Evolutionary conservation across 2,329 filamentous ascomycete genomes (phyloP), one percentile per base, ranked within the genome.

Genomic region (Bipolaris gigantea): DNA sequence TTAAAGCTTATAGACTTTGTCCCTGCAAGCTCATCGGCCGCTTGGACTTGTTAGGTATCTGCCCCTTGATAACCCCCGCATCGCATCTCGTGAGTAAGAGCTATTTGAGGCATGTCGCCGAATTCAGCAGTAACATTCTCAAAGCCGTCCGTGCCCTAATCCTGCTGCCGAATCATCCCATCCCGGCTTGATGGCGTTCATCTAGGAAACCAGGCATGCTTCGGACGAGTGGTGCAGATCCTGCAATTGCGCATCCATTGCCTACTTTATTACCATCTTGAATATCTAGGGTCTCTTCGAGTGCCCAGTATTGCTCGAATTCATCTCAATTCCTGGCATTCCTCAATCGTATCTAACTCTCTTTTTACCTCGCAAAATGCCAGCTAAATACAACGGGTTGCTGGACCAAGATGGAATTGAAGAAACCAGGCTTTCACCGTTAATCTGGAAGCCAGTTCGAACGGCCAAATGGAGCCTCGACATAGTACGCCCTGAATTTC

Each of bases 401-500:
- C 41, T 73, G 35, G 69, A 71, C 47, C 61, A 66, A 11, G 60
- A 57, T 18, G 36, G 38, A 5, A 21, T 71, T 35, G 65, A 72
- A 32, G 65, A 72, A 16, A 42, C 69, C 43, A 64, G 50, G 33
- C 48, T 67, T 4, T 59, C 63, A n/a, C 56, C 61, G 18, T 46
- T 57, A 19, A 57, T 53, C 8, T 73, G 70, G 70, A 71, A 60
- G 52, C 63, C 69, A 27, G 50, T 61, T 18, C 62, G 64, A 41
- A 50, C 59, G 15, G 57, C 64, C 38, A 59, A 66, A 60, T 70
- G 65, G 68, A 72, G 64, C 42, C 48, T 73, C 13, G 66, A 72
- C 41, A 19, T 62, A 38, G 59, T 72, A 16, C 71, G 69, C 15
- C 71, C 70, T 3, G 63, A 72, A 35, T 73, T 73, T 32, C 45